phyloP scores from a whole-genome alignment of 331 rosid species.

The Rosa hybrid region DNA sequence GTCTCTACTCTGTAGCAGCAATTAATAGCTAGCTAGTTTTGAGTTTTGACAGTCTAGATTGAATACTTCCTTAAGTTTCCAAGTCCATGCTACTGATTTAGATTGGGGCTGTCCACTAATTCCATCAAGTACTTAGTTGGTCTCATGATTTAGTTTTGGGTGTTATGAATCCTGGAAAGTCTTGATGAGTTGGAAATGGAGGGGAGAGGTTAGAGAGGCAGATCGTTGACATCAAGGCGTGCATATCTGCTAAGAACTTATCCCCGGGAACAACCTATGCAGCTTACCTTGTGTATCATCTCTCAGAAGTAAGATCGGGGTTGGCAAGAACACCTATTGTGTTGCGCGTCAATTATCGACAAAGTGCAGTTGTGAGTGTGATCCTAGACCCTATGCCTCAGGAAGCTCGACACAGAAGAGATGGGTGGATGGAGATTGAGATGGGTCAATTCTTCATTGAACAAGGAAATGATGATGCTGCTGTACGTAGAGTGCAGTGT shows the following conservation, averaged over 20 bases:
- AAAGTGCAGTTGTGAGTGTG: not conserved
- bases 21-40: too few species aligned
- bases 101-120: not conserved
- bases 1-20: too few species aligned
- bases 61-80: not conserved
- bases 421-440: constrained; percentile 41
- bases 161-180: not conserved
- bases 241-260: constrained; percentile 12
- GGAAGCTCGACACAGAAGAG: not conserved
- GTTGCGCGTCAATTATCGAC: constrained; percentile 8
- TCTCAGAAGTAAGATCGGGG: not conserved
- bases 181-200: not conserved
- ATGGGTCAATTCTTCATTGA: constrained; percentile 32
- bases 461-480: constrained; percentile 9
- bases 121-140: not conserved
- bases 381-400: constrained; percentile 8
- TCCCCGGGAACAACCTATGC: constrained; percentile 31
- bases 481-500: constrained; percentile 8
- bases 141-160: not conserved
- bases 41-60: not conserved
- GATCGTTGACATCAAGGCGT: not conserved
- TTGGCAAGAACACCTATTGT: not conserved
- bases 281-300: constrained; percentile 28
- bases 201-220: not conserved
- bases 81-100: too few species aligned